phyloP scores from a whole-genome alignment of 2,329 filamentous ascomycete species.

The Coleophoma cylindrospora region DNA sequence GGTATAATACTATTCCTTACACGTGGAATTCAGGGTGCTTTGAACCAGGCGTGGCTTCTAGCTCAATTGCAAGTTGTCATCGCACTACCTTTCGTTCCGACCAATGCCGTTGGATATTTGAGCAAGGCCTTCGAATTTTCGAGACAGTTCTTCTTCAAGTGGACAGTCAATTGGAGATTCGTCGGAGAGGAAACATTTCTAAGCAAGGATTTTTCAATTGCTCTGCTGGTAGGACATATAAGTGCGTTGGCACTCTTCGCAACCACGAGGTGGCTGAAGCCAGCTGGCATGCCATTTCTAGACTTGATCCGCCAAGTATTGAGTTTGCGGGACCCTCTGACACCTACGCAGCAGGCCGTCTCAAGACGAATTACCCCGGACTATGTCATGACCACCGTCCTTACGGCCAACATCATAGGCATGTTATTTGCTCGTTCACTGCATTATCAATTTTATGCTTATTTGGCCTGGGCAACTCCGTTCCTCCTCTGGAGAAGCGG shows the following conservation, averaged over 20 bases:
- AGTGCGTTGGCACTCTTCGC: slow-evolving; percentile 51
- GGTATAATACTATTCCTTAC: slow-evolving; percentile 72
- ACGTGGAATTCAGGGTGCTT: slow-evolving; percentile 57
- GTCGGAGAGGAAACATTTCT: slow-evolving; percentile 80
- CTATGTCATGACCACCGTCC: slow-evolving; percentile 57
- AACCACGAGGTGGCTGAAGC: slow-evolving; percentile 53
- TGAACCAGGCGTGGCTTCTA: slow-evolving; percentile 69
- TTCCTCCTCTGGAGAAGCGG: slow-evolving; percentile 64
- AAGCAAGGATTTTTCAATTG: slow-evolving; percentile 54
- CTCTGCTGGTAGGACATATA: slow-evolving; percentile 50
- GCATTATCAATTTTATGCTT: slow-evolving; percentile 74
- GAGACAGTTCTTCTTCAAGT: slow-evolving; percentile 89
- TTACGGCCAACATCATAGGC: slow-evolving; percentile 61
- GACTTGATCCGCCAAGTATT: slow-evolving; percentile 32
- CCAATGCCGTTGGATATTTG: slow-evolving; percentile 67
- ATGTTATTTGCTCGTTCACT: slow-evolving; percentile 66
- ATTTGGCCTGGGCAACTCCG: slow-evolving; percentile 68
- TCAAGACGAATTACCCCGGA: slow-evolving; percentile 47
- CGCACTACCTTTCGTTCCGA: slow-evolving; percentile 62
- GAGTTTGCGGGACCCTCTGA: slow-evolving; percentile 26
- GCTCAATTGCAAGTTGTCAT: slow-evolving; percentile 69
- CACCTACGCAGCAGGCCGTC: slow-evolving; percentile 39
- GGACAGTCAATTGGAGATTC: slow-evolving; percentile 99
- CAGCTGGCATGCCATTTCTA: slow-evolving; percentile 43
- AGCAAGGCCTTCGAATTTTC: slow-evolving; percentile 85